Conservation (phyloP, 768 basidiomycete species). For the Ramaria sp. region DNA sequence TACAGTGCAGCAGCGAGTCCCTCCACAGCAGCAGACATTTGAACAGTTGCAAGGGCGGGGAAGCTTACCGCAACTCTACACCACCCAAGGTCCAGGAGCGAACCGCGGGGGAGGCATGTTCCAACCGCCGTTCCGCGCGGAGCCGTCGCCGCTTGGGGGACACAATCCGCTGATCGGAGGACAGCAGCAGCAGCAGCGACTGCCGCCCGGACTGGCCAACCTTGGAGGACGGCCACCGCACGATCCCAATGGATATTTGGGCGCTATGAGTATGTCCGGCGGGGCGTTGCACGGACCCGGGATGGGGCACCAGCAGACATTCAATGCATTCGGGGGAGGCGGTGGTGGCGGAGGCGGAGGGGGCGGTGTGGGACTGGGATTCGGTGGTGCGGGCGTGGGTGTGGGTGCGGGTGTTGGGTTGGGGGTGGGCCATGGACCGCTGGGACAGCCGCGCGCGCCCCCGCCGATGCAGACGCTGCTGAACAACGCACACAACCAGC, state of each 20-base stretch:
- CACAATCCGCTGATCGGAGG: constrained; percentile 33
- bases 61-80: constrained; percentile 10
- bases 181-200: constrained; percentile 37
- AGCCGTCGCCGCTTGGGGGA: constrained; percentile 49
- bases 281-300: background rate
- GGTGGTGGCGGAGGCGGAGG: background rate
- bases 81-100: background rate
- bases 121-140: constrained; percentile 50
- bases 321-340: constrained; percentile 15
- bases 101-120: constrained; percentile 1
- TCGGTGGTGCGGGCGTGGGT: constrained; percentile 13
- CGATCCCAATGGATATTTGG: constrained; percentile 55
- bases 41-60: constrained; percentile 46
- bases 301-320: constrained; percentile 29
- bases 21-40: constrained; percentile 37
- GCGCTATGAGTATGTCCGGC: constrained; percentile 17
- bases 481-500: constrained; percentile 28
- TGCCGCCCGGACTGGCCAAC: constrained; percentile 75
- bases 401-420: constrained; percentile 15
- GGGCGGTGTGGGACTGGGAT: constrained; percentile 15
- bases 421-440: background rate
- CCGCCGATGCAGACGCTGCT: constrained; percentile 3
- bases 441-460: background rate
- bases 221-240: constrained; percentile 75
- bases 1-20: constrained; percentile 40